Evolutionary conservation across 2,329 filamentous ascomycete genomes (phyloP), one percentile per base, ranked within the genome.

Genomic region (Cercospora sesami): DNA sequence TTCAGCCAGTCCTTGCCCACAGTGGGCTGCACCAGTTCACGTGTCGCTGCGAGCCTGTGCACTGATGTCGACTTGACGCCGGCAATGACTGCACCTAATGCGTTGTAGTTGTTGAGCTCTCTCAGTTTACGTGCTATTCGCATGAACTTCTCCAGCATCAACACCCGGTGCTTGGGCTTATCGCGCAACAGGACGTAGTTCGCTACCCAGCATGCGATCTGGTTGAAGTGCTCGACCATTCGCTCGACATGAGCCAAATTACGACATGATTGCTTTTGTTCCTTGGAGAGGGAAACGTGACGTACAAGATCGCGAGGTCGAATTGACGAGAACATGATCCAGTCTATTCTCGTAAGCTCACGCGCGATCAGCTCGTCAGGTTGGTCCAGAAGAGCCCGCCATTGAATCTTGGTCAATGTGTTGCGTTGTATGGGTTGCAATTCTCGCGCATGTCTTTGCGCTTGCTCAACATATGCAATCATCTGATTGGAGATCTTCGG

Each of bases 291-390:
- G 75, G 90, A 95, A 71, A 97, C 94, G 77, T 97, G 92, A 4
- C 95, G 91, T 51, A 98, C 91, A 60, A 98, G 88, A 80, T 99
- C 95, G 67, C 95, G 91, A 65, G 96, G 91, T 28, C 93, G 89
- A 69, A 98, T 97, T 1, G 93, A 94, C 63, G 92, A 96, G 79
- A 97, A 98, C 91, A 98, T 95, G 79, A 96, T 89, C 94, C 94
- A 98, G 80, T 99, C 95, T 65, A 99, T 96, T 69, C 94, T 87
- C 4, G 95, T 98, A 75, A 99, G 86, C 79, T 99, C 95, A 68
- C 91, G 90, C 16, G 94, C 94, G 72, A 98, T 90, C 60, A 93
- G 88, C 69, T 96, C 92, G 63, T 96, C 91, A 1, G 91, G 86
- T 26, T 90, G 90, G 39, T 92, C 91, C 90, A 98, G 96, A 72